Percentiles rank a stretch among this genome's conserved stretches.
phyloP scores from a whole-genome alignment of 2,329 filamentous ascomycete species.

The Cladosporium sp. region DNA sequence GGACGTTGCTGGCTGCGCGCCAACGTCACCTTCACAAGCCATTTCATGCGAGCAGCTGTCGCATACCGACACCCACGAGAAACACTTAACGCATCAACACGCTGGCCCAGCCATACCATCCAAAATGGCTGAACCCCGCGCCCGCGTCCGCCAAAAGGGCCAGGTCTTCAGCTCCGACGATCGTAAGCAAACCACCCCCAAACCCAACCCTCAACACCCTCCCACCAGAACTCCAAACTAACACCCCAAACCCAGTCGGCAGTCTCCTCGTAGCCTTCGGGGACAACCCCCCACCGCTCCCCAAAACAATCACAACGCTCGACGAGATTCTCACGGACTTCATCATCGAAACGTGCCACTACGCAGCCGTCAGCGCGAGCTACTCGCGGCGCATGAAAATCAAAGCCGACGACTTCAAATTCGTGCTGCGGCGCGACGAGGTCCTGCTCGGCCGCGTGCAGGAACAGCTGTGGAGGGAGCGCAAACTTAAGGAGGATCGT shows the following conservation, averaged over 20 bases:
- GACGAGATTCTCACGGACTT: slow-evolving; percentile 97
- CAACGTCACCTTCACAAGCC: slow-evolving; percentile 13
- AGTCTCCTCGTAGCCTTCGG: slow-evolving; percentile 73
- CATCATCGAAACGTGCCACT: slow-evolving; percentile 88
- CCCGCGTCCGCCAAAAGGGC: slow-evolving; percentile 44
- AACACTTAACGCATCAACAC: not conserved
- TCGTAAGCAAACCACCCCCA: slow-evolving; percentile 28
- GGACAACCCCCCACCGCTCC: slow-evolving; percentile 63
- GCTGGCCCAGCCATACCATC: not conserved
- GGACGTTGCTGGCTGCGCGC: not conserved
- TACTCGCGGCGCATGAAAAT: slow-evolving; percentile 91
- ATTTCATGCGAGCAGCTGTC: not conserved
- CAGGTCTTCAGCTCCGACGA: slow-evolving; percentile 42
- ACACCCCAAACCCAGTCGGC: slow-evolving; percentile 7
- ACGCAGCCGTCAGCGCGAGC: slow-evolving; percentile 77
- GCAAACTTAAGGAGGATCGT: slow-evolving; percentile 75
- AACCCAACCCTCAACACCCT: not conserved
- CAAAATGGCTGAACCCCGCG: slow-evolving; percentile 45
- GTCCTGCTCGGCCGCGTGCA: slow-evolving; percentile 82
- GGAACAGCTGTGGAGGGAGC: slow-evolving; percentile 83
- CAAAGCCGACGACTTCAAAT: slow-evolving; percentile 97
- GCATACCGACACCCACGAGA: not conserved
- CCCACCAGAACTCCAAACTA: not conserved
- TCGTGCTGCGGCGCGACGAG: slow-evolving; percentile 80
- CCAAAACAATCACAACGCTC: slow-evolving; percentile 77